Base-by-base conservation (phyloP, 768 basidiomycete species). In the Leccinum fibrillosum region DNA sequence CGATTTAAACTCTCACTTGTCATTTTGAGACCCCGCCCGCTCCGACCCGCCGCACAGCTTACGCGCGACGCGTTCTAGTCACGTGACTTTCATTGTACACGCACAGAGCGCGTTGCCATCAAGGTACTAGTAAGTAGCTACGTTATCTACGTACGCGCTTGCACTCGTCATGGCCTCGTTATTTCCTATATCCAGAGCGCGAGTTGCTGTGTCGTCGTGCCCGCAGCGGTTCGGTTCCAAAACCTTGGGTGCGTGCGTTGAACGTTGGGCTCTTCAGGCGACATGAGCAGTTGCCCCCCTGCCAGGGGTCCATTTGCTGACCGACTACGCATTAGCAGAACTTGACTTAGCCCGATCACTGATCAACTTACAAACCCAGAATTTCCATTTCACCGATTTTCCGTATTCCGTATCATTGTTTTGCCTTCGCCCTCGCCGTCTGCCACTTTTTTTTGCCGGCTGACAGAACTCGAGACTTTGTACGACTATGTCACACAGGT, bases 21-120 rank as follows among this genome's bases (percentile, higher is more conserved):
- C 63, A 62, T 71, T 72, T 74, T 58, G 9, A 64, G 67, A 67
- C 71, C 69, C 71, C 71, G 71, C 65, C 60, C 23, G 58, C 64
- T 72, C 71, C 72, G 71, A 72, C 64, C 50, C 57, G 62, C 62
- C 68, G 54, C 52, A 61, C 32, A 62, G 59, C 63, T 62, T n/a
- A 42, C 39, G 12, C 48, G 50, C 50, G 50, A 71, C 71, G 71
- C 69, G 72, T 66, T 49, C 5, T 4, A 19, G 12, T 63, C 70
- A 73, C 70, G 70, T 72, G 70, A 8, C 19, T 3, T 9, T 34
- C 25, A 4, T 42, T 5, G 48, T 19, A 1, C 56, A 54, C 50
- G 60, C 26, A 47, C 45, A 6, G 21, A 10, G 45, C 19, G 59
- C 58, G 28, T 58, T 58, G 28, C 30, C 10, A 13, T 32, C 32